These are phyloP conservation scores for Ustilago bromivora DNA, from an alignment of 1,284 basidiomycete genomes.

Conservation along the genomic window DNA sequence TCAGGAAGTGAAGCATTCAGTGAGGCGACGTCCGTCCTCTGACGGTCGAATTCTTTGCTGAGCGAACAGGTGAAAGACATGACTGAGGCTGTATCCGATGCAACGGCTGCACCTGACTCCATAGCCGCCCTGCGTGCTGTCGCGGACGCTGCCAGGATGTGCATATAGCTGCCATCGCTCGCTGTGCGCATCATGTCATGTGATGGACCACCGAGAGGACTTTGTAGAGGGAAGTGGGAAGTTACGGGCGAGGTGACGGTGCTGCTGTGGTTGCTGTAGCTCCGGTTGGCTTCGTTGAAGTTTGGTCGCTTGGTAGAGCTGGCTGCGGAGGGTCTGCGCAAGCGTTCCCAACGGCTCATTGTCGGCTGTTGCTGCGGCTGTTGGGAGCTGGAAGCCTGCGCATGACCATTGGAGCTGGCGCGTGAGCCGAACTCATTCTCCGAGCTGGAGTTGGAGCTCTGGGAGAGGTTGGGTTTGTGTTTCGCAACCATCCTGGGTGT, in stretches of 20 bases:
- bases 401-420: slow-evolving; percentile 27
- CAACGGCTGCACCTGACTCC: slow-evolving; percentile 16
- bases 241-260: slow-evolving; percentile 35
- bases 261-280: slow-evolving; percentile 28
- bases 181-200: slow-evolving; percentile 44
- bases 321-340: slow-evolving; percentile 41
- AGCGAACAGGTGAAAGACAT: slow-evolving; percentile 46
- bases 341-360: slow-evolving; percentile 46
- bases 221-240: slow-evolving; percentile 26
- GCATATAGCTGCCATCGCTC: slow-evolving; percentile 49
- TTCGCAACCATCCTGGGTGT: slow-evolving; percentile 31
- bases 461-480: slow-evolving; percentile 39
- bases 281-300: slow-evolving; percentile 37
- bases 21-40: slow-evolving; percentile 18
- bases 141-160: slow-evolving; percentile 42
- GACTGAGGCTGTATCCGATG: slow-evolving; percentile 37
- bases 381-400: slow-evolving; percentile 7
- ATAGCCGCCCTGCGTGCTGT: slow-evolving; percentile 27
- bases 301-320: slow-evolving; percentile 46
- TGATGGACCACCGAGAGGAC: slow-evolving; percentile 20
- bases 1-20: slow-evolving; percentile 20
- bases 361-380: slow-evolving; percentile 13
- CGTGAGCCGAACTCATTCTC: slow-evolving; percentile 34
- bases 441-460: slow-evolving; percentile 43
- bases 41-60: slow-evolving; percentile 47